Conservation (phyloP, 306 rosid species). For the Heteromeles arbutifolia region DNA sequence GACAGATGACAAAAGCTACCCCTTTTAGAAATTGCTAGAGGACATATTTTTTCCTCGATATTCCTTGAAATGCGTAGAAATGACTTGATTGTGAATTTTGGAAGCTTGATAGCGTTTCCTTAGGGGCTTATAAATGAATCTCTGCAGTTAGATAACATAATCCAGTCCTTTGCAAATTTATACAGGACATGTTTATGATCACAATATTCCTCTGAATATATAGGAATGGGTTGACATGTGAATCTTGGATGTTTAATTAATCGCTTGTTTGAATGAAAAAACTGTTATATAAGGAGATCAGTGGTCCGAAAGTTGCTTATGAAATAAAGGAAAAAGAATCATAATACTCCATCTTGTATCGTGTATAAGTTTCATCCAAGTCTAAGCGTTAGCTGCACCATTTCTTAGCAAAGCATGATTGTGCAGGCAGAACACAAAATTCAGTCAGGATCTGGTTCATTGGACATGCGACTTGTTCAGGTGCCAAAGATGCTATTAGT, state of each 20-base stretch:
- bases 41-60: background rate
- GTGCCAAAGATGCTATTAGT: conserved; percentile 87
- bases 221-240: background rate
- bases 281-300: background rate
- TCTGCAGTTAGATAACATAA: background rate
- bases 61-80: background rate
- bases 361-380: background rate
- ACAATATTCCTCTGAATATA: background rate
- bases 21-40: background rate
- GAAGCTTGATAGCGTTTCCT: background rate
- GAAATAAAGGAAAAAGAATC: background rate
- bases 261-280: background rate
- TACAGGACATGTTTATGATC: background rate
- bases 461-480: conserved; percentile 78
- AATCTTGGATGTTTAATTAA: background rate
- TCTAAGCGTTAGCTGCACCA: background rate
- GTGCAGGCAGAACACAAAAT: conserved; percentile 87
- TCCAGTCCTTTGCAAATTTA: background rate
- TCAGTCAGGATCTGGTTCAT: conserved; percentile 79
- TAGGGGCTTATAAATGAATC: background rate
- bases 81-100: background rate
- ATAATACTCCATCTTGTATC: background rate
- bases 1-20: background rate
- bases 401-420: background rate
- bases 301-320: background rate